Conservation (phyloP, 768 basidiomycete genomes). For the Rhodosporidiobolus odoratus region DNA sequence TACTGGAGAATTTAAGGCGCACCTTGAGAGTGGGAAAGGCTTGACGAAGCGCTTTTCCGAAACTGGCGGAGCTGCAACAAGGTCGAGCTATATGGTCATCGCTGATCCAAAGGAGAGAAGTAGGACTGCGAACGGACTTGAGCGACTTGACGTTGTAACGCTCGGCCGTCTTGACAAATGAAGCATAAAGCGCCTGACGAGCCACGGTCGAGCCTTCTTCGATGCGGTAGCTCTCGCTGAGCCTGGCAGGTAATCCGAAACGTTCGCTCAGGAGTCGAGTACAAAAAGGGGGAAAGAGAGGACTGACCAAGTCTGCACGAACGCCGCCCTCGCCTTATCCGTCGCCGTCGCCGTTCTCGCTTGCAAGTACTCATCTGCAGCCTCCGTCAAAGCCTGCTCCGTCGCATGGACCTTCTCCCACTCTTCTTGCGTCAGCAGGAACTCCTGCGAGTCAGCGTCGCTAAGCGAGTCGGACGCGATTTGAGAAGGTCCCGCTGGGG, state of each 20-base stretch:
- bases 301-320: slow-evolving; percentile 82
- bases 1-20: not conserved
- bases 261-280: slow-evolving; percentile 11
- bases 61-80: slow-evolving; percentile 79
- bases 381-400: slow-evolving; percentile 71
- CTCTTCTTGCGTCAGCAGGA: not conserved
- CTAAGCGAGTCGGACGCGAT: too few species aligned
- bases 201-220: slow-evolving; percentile 91
- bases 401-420: not conserved
- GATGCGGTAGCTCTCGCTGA: slow-evolving; percentile 57
- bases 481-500: too few species aligned
- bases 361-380: slow-evolving; percentile 77
- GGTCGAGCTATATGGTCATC: not conserved
- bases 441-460: not conserved
- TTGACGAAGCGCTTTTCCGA: slow-evolving; percentile 87
- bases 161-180: slow-evolving; percentile 83
- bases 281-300: not conserved
- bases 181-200: slow-evolving; percentile 87
- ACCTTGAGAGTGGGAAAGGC: slow-evolving; percentile 88
- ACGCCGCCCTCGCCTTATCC: slow-evolving; percentile 84
- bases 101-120: not conserved
- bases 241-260: slow-evolving; percentile 32
- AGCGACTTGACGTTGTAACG: slow-evolving; percentile 64
- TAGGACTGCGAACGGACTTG: not conserved
- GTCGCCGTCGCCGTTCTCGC: slow-evolving; percentile 87